These are phyloP conservation scores for Candida gorgasii DNA, from an alignment of 805 yeast species.

Conservation along the genomic window DNA sequence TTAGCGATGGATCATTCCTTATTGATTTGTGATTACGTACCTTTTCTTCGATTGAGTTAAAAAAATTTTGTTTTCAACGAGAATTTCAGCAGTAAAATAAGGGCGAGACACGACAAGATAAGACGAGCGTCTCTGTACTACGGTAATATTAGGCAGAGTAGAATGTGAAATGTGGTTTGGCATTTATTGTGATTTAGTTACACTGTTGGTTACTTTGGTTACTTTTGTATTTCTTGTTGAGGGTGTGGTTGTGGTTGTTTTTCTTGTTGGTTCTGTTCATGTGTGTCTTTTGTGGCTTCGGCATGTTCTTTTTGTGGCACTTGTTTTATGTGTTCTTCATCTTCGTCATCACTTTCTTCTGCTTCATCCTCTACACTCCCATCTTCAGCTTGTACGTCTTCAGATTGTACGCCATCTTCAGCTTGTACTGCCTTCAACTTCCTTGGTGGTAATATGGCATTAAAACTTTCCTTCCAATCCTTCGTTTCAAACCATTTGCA, in stretches of 20 bases:
- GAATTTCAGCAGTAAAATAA: constrained; percentile 6
- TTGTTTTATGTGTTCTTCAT: too few relatives aligned
- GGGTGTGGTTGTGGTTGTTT: too few relatives aligned
- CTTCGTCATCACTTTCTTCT: neutral
- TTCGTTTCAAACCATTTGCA: constrained; percentile 74
- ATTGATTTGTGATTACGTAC: neutral
- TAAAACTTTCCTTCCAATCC: constrained; percentile 88
- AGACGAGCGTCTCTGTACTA: neutral
- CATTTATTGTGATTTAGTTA: too few relatives aligned
- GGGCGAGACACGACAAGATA: constrained; percentile 6
- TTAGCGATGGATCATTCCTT: neutral
- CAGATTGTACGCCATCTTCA: neutral
- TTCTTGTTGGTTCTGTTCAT: too few relatives aligned
- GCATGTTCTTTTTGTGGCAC: too few relatives aligned
- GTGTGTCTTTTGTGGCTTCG: neutral
- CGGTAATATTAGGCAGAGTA: too few relatives aligned
- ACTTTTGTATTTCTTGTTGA: too few relatives aligned
- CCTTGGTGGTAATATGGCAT: constrained; percentile 81
- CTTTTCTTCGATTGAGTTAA: constrained; percentile 8
- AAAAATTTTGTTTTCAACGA: constrained; percentile 8
- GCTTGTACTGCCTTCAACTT: constrained; percentile 38
- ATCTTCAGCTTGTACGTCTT: neutral
- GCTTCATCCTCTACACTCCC: constrained; percentile 1
- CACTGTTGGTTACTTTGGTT: too few relatives aligned
- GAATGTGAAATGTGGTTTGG: too few relatives aligned